Conservation (phyloP, 2,329 filamentous ascomycete genomes). For the Fusarium albidum region DNA sequence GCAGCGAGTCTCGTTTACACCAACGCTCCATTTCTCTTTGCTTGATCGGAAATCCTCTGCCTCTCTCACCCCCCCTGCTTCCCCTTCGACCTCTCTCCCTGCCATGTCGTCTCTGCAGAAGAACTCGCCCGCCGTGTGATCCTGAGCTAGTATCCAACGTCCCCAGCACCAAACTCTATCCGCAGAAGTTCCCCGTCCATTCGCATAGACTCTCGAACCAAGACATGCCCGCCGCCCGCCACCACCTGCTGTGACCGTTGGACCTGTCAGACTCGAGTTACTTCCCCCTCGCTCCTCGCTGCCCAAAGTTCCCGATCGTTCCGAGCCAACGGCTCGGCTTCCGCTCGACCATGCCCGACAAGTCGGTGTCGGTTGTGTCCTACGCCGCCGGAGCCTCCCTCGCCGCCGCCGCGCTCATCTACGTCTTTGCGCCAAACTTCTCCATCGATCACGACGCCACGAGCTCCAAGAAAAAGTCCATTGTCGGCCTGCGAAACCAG, state of each 20-base stretch:
- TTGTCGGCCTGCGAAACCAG: slow-evolving; percentile 87
- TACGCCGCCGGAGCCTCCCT: slow-evolving; percentile 97
- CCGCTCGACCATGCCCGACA: slow-evolving; percentile 47
- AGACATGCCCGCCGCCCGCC: slow-evolving; percentile 37
- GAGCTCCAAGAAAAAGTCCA: slow-evolving; percentile 77
- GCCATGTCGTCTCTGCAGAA: slow-evolving; percentile 28
- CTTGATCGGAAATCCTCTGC: neutral
- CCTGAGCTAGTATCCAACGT: slow-evolving; percentile 7
- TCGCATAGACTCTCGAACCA: slow-evolving; percentile 10
- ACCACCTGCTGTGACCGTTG: slow-evolving; percentile 33
- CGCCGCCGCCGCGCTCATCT: slow-evolving; percentile 92
- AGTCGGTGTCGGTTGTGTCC: slow-evolving; percentile 64
- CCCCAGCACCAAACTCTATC: neutral
- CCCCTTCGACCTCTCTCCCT: slow-evolving; percentile 7
- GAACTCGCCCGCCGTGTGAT: slow-evolving; percentile 2
- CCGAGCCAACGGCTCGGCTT: slow-evolving; percentile 31
- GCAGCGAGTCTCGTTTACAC: neutral
- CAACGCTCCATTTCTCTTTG: neutral
- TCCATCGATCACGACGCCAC: slow-evolving; percentile 86
- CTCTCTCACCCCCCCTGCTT: neutral
- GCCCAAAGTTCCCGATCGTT: slow-evolving; percentile 25
- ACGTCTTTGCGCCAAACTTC: slow-evolving; percentile 97
- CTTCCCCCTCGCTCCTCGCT: slow-evolving; percentile 7
- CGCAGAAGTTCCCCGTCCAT: slow-evolving; percentile 1
- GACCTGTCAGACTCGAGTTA: slow-evolving; percentile 37